phyloP scores from a whole-genome alignment of 495 filamentous ascomycete genomes.

The Trichoderma erinaceum region DNA sequence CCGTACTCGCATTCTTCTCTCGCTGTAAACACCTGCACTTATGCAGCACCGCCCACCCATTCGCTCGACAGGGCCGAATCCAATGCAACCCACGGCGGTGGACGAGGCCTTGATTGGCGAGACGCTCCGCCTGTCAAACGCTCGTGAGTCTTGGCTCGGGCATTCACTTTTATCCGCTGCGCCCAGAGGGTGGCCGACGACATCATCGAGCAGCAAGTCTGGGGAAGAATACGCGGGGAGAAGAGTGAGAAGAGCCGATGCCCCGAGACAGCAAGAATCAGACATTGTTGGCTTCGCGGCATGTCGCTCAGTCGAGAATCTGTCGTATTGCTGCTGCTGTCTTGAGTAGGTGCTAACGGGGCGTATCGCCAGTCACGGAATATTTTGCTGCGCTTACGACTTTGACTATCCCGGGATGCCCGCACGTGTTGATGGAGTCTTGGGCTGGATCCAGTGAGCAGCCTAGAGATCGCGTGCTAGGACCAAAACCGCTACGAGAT shows the following conservation, averaged over 20 bases:
- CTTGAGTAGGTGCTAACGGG: background rate
- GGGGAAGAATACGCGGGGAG: background rate
- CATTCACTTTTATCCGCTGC: background rate
- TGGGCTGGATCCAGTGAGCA: no score
- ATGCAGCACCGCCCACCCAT: background rate
- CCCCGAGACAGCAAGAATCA: background rate
- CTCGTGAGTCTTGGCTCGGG: background rate
- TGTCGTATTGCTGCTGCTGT: background rate
- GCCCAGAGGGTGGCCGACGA: background rate
- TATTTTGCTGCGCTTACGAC: no score
- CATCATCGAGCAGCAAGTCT: background rate
- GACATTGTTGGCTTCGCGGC: background rate
- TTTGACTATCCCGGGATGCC: no score
- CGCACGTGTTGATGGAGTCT: no score
- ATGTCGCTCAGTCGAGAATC: background rate
- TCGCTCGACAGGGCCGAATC: constrained; percentile 1
- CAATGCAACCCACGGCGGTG: constrained; percentile 4
- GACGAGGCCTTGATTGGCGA: constrained; percentile 2
- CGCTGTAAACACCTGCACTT: background rate
- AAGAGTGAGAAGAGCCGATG: background rate
- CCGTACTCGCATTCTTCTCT: background rate
- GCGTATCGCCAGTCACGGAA: no score
- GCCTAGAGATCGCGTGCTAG: background rate
- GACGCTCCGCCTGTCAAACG: background rate
- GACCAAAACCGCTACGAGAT: no score